Evolutionary conservation across 805 yeast species (phyloP).

Genomic region (Candida corydali): DNA sequence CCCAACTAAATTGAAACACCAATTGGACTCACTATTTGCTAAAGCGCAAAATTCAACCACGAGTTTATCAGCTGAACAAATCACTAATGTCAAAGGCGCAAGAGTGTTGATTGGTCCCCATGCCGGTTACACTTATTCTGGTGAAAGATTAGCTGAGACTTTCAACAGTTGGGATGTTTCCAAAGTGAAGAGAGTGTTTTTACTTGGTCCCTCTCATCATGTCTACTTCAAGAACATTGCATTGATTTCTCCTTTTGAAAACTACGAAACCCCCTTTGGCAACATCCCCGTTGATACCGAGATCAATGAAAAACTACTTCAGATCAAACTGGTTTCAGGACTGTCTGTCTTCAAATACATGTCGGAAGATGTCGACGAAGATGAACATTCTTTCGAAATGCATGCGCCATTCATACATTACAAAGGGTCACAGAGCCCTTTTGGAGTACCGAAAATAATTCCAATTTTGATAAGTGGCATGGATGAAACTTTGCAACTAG

Average conservation of each 20-base stretch:
- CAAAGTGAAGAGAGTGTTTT: conserved; percentile 58
- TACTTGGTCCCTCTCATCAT: conserved; percentile 93
- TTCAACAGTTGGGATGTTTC: conserved; percentile 66
- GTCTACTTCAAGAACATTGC: conserved; percentile 67
- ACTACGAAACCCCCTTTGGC: conserved; percentile 83
- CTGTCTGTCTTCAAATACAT: conserved; percentile 43
- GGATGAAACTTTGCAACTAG: conserved; percentile 38
- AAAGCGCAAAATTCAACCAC: conserved; percentile 16
- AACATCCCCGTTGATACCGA: conserved; percentile 60
- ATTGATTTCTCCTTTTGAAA: conserved; percentile 46
- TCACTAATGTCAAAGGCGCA: conserved; percentile 27
- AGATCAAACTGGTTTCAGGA: conserved; percentile 6
- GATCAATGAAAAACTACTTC: conserved; percentile 31
- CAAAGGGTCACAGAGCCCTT: conserved; percentile 31
- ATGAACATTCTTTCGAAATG: conserved; percentile 94
- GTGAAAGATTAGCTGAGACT: conserved; percentile 70
- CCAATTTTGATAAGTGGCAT: conserved; percentile 79
- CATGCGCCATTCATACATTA: conserved; percentile 74
- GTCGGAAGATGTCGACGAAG: conserved; percentile 61
- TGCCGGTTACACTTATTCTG: conserved; percentile 88
- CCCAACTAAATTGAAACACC: conserved; percentile 38
- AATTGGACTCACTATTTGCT: conserved; percentile 47
- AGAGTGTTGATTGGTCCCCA: conserved; percentile 51
- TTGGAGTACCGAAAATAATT: conserved; percentile 48
- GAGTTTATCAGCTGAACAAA: conserved; percentile 31